These are phyloP conservation scores for Blumeriella jaapii DNA, from an alignment of 2,329 filamentous ascomycete genomes.

Conservation along the genomic window DNA sequence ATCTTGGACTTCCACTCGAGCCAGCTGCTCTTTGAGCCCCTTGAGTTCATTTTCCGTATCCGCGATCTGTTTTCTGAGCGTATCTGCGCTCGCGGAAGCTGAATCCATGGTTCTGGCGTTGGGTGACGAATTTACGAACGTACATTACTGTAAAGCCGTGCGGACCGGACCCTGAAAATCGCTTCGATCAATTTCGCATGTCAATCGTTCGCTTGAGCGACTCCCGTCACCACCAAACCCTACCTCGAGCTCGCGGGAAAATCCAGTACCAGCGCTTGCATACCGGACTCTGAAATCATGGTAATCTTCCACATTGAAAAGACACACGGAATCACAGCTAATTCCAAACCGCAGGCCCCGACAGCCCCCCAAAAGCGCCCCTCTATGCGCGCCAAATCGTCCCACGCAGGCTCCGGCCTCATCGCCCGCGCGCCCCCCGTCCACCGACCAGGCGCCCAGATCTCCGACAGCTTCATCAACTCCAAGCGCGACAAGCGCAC, in stretches of 20 bases:
- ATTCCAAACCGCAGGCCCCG: conserved; percentile 29
- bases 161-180: conserved; percentile 5
- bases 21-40: conserved; percentile 35
- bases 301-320: conserved; percentile 5
- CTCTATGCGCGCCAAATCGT: conserved; percentile 45
- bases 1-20: conserved; percentile 18
- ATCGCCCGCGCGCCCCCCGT: conserved; percentile 15
- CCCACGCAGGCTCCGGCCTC: conserved; percentile 33
- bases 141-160: no score
- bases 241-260: no score
- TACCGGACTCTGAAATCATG: conserved; percentile 14
- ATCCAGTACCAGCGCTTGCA: no score
- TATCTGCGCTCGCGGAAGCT: conserved; percentile 26
- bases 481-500: conserved; percentile 74
- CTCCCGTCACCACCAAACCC: background rate
- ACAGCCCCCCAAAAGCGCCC: conserved; percentile 39
- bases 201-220: background rate
- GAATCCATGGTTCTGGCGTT: conserved; percentile 27
- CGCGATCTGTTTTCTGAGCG: conserved; percentile 37
- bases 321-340: conserved; percentile 19
- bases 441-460: conserved; percentile 36
- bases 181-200: background rate
- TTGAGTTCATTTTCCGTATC: conserved; percentile 37
- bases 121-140: conserved; percentile 9
- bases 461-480: conserved; percentile 49